Conservation (phyloP, 192 early-diverging fungal species). For the Pilaira anomala region DNA sequence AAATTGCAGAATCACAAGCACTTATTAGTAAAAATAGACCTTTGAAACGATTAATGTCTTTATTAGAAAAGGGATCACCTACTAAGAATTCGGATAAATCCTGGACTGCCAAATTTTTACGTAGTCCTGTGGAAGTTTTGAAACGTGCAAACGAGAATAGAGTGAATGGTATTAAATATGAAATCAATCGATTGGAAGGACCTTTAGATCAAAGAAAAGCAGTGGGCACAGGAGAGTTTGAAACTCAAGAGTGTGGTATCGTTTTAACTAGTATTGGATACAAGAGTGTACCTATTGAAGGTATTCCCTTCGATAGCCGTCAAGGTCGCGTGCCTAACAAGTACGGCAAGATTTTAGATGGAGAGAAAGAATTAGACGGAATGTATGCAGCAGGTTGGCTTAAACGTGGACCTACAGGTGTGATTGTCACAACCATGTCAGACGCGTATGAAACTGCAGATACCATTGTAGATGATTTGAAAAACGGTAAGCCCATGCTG, state of each 20-base stretch:
- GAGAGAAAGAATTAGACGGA: constrained; percentile 44
- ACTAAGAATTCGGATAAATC: constrained; percentile 43
- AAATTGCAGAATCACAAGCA: constrained; percentile 44
- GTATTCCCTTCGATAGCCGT: constrained; percentile 73
- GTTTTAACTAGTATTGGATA: constrained; percentile 88
- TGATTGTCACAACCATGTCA: constrained; percentile 92
- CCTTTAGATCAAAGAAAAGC: constrained; percentile 47
- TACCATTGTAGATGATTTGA: constrained; percentile 62
- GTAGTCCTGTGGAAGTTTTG: constrained; percentile 63
- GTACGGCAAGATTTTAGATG: constrained; percentile 55
- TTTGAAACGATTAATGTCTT: constrained; percentile 79
- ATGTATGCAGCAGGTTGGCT: constrained; percentile 93
- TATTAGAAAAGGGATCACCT: constrained; percentile 61
- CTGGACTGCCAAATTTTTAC: constrained; percentile 72
- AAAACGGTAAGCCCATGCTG: constrained; percentile 43
- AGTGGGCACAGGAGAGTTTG: constrained; percentile 56
- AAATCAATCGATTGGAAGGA: constrained; percentile 71
- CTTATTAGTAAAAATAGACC: constrained; percentile 52
- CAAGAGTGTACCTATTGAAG: constrained; percentile 62
- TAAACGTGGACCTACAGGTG: constrained; percentile 91
- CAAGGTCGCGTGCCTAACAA: constrained; percentile 74
- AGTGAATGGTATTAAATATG: constrained; percentile 48
- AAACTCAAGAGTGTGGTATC: constrained; percentile 61
- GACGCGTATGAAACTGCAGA: constrained; percentile 91
- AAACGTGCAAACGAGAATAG: constrained; percentile 7